These are phyloP conservation scores for Chrysanthemum makinoi DNA, from an alignment of 129 eudicot genomes.

Conservation along the genomic window DNA sequence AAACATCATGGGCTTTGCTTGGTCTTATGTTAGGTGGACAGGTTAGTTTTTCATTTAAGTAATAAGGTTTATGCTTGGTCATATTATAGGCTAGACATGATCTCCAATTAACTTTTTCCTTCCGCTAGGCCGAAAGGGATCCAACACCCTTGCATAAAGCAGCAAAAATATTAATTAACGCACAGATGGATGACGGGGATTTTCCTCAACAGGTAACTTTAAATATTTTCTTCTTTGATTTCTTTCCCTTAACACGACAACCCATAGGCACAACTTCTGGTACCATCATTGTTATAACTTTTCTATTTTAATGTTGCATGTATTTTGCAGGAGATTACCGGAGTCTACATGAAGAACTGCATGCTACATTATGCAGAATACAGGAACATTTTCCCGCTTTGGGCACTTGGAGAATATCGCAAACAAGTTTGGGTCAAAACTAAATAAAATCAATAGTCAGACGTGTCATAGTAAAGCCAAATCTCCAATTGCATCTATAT, in stretches of 20 bases:
- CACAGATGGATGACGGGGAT: constrained; percentile 45
- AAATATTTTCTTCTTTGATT: background rate
- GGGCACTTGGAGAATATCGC: constrained; percentile 56
- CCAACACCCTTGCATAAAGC: constrained; percentile 46
- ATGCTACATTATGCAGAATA: constrained; percentile 42
- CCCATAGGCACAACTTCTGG: background rate
- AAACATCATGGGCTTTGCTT: constrained; percentile 49
- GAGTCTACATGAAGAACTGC: constrained; percentile 50
- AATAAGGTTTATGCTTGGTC: constrained; percentile 3
- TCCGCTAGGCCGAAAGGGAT: constrained; percentile 36
- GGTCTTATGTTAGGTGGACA: constrained; percentile 44
- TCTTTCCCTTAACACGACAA: background rate
- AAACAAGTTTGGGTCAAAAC: constrained; percentile 36
- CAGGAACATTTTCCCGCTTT: constrained; percentile 43
- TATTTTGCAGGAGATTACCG: constrained; percentile 35
- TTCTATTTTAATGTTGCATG: background rate
- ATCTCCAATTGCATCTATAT: background rate
- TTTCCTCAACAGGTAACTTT: constrained; percentile 43
- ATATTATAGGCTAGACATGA: background rate
- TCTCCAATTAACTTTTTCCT: background rate
- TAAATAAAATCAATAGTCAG: constrained; percentile 20
- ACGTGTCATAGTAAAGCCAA: background rate
- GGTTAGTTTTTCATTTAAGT: constrained; percentile 20
- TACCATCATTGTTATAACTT: background rate
- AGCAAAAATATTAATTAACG: constrained; percentile 36